Conservation (phyloP, 139 green algal species). For the Coelastrella sp. region DNA sequence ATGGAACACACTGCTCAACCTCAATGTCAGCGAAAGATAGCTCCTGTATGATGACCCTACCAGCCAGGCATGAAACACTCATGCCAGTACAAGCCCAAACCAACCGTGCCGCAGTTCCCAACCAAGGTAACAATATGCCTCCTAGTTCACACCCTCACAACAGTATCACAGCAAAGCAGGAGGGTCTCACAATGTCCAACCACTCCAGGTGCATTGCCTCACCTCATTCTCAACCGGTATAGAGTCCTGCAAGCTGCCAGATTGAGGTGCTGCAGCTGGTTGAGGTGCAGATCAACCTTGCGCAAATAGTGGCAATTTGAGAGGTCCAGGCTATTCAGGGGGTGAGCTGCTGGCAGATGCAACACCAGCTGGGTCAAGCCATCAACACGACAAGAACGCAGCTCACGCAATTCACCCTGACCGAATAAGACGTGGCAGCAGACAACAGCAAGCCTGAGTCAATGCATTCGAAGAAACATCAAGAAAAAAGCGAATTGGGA, state of each 20-base stretch:
- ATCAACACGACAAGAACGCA: background rate
- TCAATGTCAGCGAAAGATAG: too few species aligned
- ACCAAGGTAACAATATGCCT: too few species aligned
- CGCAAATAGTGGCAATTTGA: constrained; percentile 19
- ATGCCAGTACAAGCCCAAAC: too few species aligned
- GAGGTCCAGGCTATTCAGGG: constrained; percentile 16
- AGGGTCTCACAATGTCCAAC: background rate
- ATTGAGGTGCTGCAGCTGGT: background rate
- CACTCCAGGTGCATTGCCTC: background rate
- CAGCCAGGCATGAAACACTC: too few species aligned
- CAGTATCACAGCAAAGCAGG: too few species aligned
- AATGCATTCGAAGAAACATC: too few species aligned
- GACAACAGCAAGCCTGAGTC: background rate
- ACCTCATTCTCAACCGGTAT: constrained; percentile 35
- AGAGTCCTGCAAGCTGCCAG: constrained; percentile 23
- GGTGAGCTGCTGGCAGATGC: constrained; percentile 36
- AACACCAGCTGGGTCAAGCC: constrained; percentile 35
- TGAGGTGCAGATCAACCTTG: background rate
- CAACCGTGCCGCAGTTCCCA: too few species aligned
- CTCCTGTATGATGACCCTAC: too few species aligned
- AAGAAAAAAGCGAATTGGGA: too few species aligned
- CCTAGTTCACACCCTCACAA: too few species aligned
- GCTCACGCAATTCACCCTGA: constrained; percentile 44
- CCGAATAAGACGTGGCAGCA: too few species aligned
- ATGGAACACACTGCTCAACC: too few species aligned